Evolutionary conservation across 2,329 filamentous ascomycete genomes (phyloP), one percentile per base, ranked within the genome.

Genomic region (Phaeosphaeriaceae sp.): DNA sequence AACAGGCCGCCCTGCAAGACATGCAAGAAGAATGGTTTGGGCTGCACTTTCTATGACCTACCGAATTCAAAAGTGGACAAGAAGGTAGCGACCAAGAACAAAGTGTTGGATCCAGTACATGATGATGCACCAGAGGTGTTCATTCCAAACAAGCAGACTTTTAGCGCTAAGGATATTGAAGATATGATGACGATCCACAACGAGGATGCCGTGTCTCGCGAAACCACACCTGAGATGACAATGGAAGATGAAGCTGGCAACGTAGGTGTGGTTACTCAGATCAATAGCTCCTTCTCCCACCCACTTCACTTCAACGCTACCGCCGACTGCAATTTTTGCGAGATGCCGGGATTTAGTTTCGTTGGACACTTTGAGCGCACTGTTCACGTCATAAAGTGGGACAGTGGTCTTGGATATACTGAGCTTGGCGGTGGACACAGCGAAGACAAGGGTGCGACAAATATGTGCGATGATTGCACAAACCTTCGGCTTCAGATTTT

Each of bases 301-400:
- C 76, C 77, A 0, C 70, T 79, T 11, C 30, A 53, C 3, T 77
- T 78, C 46, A 48, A 58, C 18, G 33, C 30, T 6, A 0, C 15
- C 2, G 13, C 35, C 3, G 9, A 34, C 18, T 80, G 77, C 54
- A 68, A 74, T 49, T 81, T 75, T 64, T 80, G 77, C 50, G 52
- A 68, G 2, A 60, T 75, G 12, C 68, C 73, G 11, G 42, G 60
- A 0, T 79, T 77, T 37, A 71, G 74, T 1, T 64, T 80, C 7
- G 46, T 74, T 1, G 77, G 78, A 1, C 61, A 74, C 3, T 73
- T 69, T 2, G 61, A 67, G 42, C 54, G 56, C 15, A 54, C 67
- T 26, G 66, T 75, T 0, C 61, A 73, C 37, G 68, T 76, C 2
- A 62, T 74, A 3, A 55, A 67, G 13, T 73, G 71, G 52, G 36